Evolutionary conservation across 1,284 basidiomycete species (phyloP), one percentile per base, ranked within the genome.

Genomic region (Ceratobasidium sp.): DNA sequence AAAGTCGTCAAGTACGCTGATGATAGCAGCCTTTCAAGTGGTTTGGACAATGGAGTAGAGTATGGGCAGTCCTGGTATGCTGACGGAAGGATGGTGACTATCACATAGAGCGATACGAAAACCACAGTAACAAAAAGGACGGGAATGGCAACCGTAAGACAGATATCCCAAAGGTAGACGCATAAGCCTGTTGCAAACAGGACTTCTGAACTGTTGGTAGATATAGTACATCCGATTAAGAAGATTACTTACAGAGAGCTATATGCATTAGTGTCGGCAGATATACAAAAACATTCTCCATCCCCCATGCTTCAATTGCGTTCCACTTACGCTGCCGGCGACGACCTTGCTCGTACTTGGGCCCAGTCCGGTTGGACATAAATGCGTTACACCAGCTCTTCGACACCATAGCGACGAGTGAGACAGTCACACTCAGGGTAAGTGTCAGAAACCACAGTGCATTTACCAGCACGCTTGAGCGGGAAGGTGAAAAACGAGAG

Each of bases 371-470:
- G 1, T 38, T 38, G 13, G 42, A 56, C 62, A 71, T 71, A 20
- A 71, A 64, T 20, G 20, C 33, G 61, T 75, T 52, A 33, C 59
- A 64, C 70, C 70, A 73, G 20, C 62, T 57, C 48, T 73, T 73
- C 20, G 70, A 56, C 1, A 73, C 40, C 57, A 73, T 73, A 23
- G 70, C 44, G 0, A 73, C 26, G 3, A 73, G 57, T 12, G 57
- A 61, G 3, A 62, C 46, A 20, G 57, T 40, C n/a, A 73, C 42
- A 23, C 70, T 73, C 17, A 73, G 70, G 13, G 12, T 59, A 23
- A 70, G 68, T 2, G 68, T 57, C 12, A 56, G 28, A 20, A 57
- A 44, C 68, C 68, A 70, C 5, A 70, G 38, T 23, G 44, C 0
- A 23, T 70, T 70, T 0, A 70, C 68, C 4, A 48, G 28, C 3